Evolutionary conservation across 148 eudicot species (phyloP).

Genomic region (Vaccinium darrowii): DNA sequence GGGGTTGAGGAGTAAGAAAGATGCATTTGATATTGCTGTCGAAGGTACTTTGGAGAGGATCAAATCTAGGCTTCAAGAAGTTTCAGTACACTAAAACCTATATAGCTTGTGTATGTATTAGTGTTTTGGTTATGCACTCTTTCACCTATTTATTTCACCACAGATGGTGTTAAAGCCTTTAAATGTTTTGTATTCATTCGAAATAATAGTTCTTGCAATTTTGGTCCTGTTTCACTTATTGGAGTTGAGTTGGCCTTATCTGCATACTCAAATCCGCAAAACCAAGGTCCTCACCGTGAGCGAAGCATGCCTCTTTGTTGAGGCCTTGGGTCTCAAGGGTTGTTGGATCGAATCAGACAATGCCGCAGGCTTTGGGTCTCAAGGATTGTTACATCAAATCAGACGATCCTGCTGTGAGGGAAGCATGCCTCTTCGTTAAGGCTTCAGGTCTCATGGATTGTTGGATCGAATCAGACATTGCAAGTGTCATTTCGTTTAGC

Average conservation of each 20-base stretch:
- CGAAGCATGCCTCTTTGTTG: too few species aligned
- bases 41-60: slow-evolving; percentile 75
- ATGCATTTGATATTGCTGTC: slow-evolving; percentile 90
- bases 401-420: too few species aligned
- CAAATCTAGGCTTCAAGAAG: slow-evolving; percentile 47
- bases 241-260: neutral
- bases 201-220: slow-evolving; percentile 10
- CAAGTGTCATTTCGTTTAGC: too few species aligned
- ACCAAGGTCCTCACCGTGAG: too few species aligned
- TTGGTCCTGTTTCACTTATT: neutral
- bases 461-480: too few species aligned
- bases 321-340: too few species aligned
- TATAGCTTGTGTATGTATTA: neutral
- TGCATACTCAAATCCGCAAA: neutral
- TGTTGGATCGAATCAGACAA: too few species aligned
- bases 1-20: slow-evolving; percentile 75
- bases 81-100: slow-evolving; percentile 15
- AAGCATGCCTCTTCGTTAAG: too few species aligned
- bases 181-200: slow-evolving; percentile 1
- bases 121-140: neutral
- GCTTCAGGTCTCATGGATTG: too few species aligned
- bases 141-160: neutral
- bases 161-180: neutral
- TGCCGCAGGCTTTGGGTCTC: too few species aligned
- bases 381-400: too few species aligned